A percentile compares a stretch with the other conserved stretches of the same genome.
Evolutionary conservation across 169 alveolate species (phyloP).

Genomic region (Besnoitia besnoiti): DNA sequence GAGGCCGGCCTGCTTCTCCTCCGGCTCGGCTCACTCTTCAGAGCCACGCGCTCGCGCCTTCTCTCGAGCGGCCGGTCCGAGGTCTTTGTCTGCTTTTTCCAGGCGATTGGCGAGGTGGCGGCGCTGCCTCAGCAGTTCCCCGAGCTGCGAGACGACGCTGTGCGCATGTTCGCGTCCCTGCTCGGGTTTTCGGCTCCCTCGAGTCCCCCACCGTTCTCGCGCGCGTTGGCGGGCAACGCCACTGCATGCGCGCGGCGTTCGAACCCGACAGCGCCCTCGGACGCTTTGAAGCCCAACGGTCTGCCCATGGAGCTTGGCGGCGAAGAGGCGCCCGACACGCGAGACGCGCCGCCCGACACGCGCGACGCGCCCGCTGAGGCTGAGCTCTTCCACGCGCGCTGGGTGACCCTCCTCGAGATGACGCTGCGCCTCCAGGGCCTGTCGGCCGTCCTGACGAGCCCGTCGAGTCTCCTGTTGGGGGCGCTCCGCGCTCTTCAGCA

Average conservation of each 20-base stretch:
- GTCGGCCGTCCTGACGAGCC: not conserved
- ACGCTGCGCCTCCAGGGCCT: not conserved
- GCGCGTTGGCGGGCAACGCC: no score
- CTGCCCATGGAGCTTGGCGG: no score
- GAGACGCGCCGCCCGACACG: no score
- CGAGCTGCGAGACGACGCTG: not conserved
- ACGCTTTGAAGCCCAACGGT: no score
- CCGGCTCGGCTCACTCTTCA: not conserved
- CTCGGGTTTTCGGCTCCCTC: no score
- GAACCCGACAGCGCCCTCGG: no score
- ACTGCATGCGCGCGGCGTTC: no score
- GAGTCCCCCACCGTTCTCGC: no score
- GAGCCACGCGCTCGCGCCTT: not conserved
- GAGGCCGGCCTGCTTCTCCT: not conserved
- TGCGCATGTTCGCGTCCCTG: not conserved
- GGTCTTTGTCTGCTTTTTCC: not conserved
- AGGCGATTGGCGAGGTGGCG: not conserved
- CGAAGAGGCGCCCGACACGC: no score
- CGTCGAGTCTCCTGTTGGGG: not conserved
- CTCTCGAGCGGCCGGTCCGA: not conserved
- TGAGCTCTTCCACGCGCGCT: not conserved
- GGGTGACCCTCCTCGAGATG: not conserved
- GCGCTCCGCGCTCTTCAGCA: not conserved
- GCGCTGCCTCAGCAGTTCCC: constrained; percentile 19
- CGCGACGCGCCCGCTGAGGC: no score